phyloP scores from a whole-genome alignment of 2,329 filamentous ascomycete species.

The Colletotrichum sp. region DNA sequence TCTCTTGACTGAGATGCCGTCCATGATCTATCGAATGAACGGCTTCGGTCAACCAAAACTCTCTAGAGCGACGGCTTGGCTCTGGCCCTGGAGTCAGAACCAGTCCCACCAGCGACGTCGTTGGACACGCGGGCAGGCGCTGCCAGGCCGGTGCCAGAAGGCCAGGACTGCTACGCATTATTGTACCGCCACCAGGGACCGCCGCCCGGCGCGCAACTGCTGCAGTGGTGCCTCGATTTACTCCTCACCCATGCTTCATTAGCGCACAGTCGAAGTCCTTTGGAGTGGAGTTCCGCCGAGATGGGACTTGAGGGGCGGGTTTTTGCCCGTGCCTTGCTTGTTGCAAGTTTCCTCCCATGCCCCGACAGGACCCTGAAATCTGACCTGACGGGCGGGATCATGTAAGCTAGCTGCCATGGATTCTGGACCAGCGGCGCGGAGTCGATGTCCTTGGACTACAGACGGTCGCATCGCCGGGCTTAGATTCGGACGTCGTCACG shows the following conservation, averaged over 20 bases:
- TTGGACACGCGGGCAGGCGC: constrained; percentile 14
- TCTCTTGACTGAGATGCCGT: not conserved
- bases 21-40: not conserved
- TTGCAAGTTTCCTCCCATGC: constrained; percentile 15
- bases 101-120: constrained; percentile 11
- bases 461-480: not conserved
- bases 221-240: constrained; percentile 1
- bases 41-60: not conserved
- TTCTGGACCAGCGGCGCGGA: constrained; percentile 2
- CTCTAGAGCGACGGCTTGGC: not conserved
- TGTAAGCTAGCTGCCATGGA: not conserved
- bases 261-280: not conserved
- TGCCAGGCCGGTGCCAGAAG: constrained; percentile 1
- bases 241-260: constrained; percentile 6
- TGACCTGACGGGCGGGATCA: constrained; percentile 9
- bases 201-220: not conserved
- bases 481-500: not conserved
- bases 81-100: not conserved
- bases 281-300: constrained; percentile 17
- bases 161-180: not conserved
- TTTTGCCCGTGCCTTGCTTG: constrained; percentile 17
- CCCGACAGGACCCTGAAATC: constrained; percentile 20
- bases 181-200: not conserved
- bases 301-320: constrained; percentile 9
- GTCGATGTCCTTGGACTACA: not conserved